phyloP scores from a whole-genome alignment of 2,329 filamentous ascomycete species.

The Microdochium paspali region DNA sequence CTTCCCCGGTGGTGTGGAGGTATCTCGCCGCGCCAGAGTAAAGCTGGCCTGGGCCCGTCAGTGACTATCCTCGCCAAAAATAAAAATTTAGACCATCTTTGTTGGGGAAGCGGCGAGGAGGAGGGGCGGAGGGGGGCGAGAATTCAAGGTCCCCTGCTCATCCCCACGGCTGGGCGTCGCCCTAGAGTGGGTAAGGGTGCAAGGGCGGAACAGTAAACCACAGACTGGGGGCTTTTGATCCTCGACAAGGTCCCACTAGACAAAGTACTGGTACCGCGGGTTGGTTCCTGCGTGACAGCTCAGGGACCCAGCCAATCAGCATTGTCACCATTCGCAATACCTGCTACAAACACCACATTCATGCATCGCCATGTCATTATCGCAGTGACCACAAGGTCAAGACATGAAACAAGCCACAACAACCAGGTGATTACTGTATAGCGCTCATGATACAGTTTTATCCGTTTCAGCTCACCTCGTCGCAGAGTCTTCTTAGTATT shows the following conservation, averaged over 20 bases:
- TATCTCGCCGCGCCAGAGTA: not conserved
- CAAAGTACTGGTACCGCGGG: not conserved
- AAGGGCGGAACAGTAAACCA: not conserved
- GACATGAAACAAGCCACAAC: too few relatives aligned
- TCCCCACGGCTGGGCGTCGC: not conserved
- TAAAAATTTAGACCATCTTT: slow-evolving; percentile 1
- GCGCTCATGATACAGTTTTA: too few relatives aligned
- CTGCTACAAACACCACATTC: too few relatives aligned
- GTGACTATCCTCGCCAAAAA: not conserved
- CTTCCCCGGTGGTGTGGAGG: not conserved
- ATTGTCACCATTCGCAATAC: too few relatives aligned
- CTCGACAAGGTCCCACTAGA: not conserved
- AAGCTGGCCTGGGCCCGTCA: not conserved
- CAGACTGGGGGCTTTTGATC: not conserved
- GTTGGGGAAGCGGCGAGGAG: slow-evolving; percentile 1
- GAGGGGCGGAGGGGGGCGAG: not conserved
- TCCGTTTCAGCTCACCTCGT: too few relatives aligned
- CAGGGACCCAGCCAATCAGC: not conserved
- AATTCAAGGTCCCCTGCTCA: not conserved
- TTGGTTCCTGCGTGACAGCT: not conserved
- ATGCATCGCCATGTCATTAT: too few relatives aligned
- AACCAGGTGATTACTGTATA: too few relatives aligned
- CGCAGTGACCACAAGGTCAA: too few relatives aligned
- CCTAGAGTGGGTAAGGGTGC: not conserved
- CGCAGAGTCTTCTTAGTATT: too few relatives aligned